Conservation (phyloP, 345 rosid species). For the Psidium friedrichsthalianum region DNA sequence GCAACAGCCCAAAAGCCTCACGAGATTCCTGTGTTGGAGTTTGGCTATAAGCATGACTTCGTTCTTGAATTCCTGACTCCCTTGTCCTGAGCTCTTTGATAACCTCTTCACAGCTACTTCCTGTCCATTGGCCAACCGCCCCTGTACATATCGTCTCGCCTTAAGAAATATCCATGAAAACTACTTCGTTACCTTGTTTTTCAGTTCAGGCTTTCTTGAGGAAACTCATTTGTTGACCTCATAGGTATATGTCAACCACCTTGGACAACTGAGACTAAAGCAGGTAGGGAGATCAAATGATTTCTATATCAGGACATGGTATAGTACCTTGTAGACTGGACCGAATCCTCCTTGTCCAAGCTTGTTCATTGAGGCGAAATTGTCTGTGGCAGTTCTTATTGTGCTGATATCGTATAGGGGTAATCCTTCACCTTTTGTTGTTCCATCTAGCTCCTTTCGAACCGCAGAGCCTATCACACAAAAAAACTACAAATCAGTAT, state of each 20-base stretch:
- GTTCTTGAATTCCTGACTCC: background rate
- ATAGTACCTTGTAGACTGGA: conserved; percentile 1
- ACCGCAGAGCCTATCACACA: background rate
- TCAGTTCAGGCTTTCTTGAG: background rate
- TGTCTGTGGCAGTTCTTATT: background rate
- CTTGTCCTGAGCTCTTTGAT: background rate
- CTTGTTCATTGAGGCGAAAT: background rate
- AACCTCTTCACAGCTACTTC: conserved; percentile 11
- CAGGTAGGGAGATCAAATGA: background rate
- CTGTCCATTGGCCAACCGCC: background rate
- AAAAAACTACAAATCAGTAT: background rate
- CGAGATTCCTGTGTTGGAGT: conserved; percentile 9
- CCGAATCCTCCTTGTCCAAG: conserved; percentile 6
- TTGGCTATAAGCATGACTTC: background rate
- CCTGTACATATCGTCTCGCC: background rate
- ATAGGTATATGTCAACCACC: background rate
- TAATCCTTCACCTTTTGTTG: background rate
- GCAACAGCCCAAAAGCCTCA: background rate
- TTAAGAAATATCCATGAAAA: background rate
- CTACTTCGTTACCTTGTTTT: background rate
- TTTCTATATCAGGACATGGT: background rate
- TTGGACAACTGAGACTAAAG: background rate
- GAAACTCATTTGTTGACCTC: background rate
- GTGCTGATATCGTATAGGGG: background rate
- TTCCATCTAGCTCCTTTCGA: background rate